Percentiles rank a stretch among this genome's conserved stretches.
These are phyloP conservation scores for Westerdykella sp. DNA, from an alignment of 2,329 filamentous ascomycete genomes.

Conservation along the genomic window DNA sequence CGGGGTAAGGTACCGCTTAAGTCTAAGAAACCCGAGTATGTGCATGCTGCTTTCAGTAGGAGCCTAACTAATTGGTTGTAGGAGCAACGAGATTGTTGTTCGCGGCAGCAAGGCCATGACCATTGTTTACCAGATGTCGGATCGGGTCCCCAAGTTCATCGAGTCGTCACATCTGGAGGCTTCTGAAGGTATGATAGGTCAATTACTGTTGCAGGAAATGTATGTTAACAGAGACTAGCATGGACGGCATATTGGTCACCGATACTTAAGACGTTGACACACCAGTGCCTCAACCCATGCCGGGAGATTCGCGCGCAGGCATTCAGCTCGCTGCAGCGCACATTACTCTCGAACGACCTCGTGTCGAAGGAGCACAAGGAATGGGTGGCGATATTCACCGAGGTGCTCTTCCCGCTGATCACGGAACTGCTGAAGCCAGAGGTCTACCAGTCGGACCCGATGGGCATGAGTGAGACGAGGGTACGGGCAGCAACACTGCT, in stretches of 20 bases:
- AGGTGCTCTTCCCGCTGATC: slow-evolving; percentile 90
- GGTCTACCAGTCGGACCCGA: slow-evolving; percentile 81
- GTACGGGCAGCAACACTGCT: slow-evolving; percentile 86
- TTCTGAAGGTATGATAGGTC: slow-evolving; percentile 59
- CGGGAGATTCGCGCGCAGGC: slow-evolving; percentile 87
- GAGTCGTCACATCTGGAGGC: slow-evolving; percentile 87
- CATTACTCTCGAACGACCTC: slow-evolving; percentile 76
- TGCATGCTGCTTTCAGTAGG: slow-evolving; percentile 4
- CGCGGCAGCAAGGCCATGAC: slow-evolving; percentile 75
- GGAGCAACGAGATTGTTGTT: slow-evolving; percentile 65
- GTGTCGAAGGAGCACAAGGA: slow-evolving; percentile 78
- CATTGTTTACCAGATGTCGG: slow-evolving; percentile 75
- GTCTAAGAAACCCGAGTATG: slow-evolving; percentile 51
- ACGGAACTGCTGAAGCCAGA: slow-evolving; percentile 84
- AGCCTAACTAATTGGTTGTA: slow-evolving; percentile 23
- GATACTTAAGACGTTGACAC: slow-evolving; percentile 80
- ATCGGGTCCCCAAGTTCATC: slow-evolving; percentile 78
- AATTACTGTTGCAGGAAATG: not conserved
- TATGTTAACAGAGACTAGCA: slow-evolving; percentile 46
- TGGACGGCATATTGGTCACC: slow-evolving; percentile 98
- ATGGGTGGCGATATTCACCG: slow-evolving; percentile 91
- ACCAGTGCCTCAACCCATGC: slow-evolving; percentile 90
- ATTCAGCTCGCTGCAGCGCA: slow-evolving; percentile 77
- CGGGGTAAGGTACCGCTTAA: slow-evolving; percentile 48
- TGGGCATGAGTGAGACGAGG: slow-evolving; percentile 92